Percentiles rank a stretch among this genome's conserved stretches.
phyloP scores from a whole-genome alignment of 331 rosid species.

The Malus hybrid region DNA sequence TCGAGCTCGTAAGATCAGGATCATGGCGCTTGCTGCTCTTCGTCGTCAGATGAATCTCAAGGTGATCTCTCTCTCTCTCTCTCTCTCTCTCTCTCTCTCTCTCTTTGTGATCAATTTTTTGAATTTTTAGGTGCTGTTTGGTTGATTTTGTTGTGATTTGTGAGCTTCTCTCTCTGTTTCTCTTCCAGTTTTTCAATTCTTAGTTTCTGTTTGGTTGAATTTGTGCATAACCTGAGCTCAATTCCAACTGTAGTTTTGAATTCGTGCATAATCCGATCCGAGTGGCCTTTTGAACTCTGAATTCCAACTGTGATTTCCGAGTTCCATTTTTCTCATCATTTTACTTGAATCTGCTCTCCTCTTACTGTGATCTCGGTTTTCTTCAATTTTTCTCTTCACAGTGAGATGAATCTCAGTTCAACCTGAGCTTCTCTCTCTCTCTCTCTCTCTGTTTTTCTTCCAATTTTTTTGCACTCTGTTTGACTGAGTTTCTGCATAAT shows the following conservation, averaged over 20 bases:
- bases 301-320: no score
- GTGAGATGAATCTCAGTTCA: background rate
- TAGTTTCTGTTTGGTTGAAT: background rate
- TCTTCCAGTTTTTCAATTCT: background rate
- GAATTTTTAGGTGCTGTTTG: no score
- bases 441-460: background rate
- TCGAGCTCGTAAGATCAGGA: conserved; percentile 22
- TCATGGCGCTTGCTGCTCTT: conserved; percentile 29
- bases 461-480: background rate
- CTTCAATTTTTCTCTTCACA: background rate
- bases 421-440: background rate
- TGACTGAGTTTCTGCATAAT: background rate
- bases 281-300: no score
- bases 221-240: background rate
- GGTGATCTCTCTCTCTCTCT: conserved; percentile 16
- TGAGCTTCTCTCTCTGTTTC: background rate
- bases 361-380: background rate
- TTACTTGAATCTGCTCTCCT: background rate
- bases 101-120: no score
- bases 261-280: no score
- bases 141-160: no score
- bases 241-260: background rate
- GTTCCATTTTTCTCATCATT: no score
- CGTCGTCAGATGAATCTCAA: conserved; percentile 43
- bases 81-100: no score